Percentiles rank a stretch among this genome's conserved stretches.
Evolutionary conservation across 2,329 filamentous ascomycete species (phyloP).

Genomic region (Penicillium sp.): DNA sequence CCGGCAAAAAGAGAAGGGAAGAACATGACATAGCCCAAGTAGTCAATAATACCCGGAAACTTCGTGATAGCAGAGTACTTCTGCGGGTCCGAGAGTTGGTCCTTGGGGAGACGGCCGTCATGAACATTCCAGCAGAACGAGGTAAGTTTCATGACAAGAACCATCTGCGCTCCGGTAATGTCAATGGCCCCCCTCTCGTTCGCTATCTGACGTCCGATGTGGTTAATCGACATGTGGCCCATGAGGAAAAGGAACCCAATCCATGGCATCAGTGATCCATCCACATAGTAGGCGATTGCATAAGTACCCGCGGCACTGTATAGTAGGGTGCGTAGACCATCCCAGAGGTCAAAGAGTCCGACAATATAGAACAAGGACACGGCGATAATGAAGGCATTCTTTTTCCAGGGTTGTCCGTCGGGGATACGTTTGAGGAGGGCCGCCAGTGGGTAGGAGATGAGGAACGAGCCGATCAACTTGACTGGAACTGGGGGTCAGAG

Average conservation of each 20-base stretch:
- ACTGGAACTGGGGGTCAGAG: slow-evolving; percentile 54
- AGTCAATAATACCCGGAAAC: slow-evolving; percentile 76
- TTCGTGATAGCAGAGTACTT: slow-evolving; percentile 73
- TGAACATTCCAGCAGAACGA: slow-evolving; percentile 98
- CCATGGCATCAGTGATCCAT: slow-evolving; percentile 97
- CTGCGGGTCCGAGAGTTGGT: slow-evolving; percentile 81
- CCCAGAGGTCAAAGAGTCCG: slow-evolving; percentile 90
- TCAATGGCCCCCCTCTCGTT: slow-evolving; percentile 68
- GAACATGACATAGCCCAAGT: slow-evolving; percentile 86
- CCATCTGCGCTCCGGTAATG: slow-evolving; percentile 95
- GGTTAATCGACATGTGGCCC: slow-evolving; percentile 89
- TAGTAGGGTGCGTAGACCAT: slow-evolving; percentile 72
- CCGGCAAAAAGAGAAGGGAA: slow-evolving; percentile 89
- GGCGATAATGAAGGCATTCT: slow-evolving; percentile 81
- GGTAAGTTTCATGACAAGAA: slow-evolving; percentile 93
- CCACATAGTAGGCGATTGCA: slow-evolving; percentile 74
- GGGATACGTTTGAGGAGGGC: slow-evolving; percentile 85
- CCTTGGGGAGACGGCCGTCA: slow-evolving; percentile 76
- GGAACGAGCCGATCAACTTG: slow-evolving; percentile 86
- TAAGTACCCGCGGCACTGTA: slow-evolving; percentile 80
- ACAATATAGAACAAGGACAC: slow-evolving; percentile 87
- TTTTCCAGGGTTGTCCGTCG: slow-evolving; percentile 75
- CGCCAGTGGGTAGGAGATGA: slow-evolving; percentile 89
- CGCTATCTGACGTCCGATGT: slow-evolving; percentile 74
- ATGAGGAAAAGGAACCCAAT: slow-evolving; percentile 90